Evolutionary conservation across 768 basidiomycete genomes (phyloP).

Genomic region (Amyloporia xantha): DNA sequence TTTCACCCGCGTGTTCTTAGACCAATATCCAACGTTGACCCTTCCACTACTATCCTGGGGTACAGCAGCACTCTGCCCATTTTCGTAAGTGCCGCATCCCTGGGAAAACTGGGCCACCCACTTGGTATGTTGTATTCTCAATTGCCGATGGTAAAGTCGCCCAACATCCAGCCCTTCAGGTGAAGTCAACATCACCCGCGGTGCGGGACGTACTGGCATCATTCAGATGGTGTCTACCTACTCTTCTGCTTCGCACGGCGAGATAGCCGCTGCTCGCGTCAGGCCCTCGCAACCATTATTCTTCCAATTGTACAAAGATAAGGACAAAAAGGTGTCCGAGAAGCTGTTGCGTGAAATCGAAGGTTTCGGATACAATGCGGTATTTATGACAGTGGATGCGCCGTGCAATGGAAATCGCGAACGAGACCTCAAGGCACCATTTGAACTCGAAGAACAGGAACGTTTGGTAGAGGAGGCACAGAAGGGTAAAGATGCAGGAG

Average conservation of each 20-base stretch:
- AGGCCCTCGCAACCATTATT: slow-evolving; percentile 55
- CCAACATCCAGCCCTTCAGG: slow-evolving; percentile 33
- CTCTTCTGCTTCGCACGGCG: slow-evolving; percentile 58
- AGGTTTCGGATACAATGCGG: slow-evolving; percentile 72
- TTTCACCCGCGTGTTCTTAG: slow-evolving; percentile 80
- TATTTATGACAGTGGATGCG: slow-evolving; percentile 90
- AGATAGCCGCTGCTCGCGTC: slow-evolving; percentile 52
- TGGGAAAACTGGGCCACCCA: slow-evolving; percentile 84
- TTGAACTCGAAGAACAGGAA: slow-evolving; percentile 41
- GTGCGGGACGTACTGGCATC: slow-evolving; percentile 56
- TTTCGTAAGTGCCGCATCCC: slow-evolving; percentile 78
- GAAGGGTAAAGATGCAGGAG: slow-evolving; percentile 16
- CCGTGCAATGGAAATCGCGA: slow-evolving; percentile 76
- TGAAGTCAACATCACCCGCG: slow-evolving; percentile 76
- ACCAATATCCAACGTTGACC: slow-evolving; percentile 54
- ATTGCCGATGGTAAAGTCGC: neutral
- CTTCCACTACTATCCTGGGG: slow-evolving; percentile 70
- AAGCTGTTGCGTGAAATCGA: slow-evolving; percentile 66
- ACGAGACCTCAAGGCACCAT: slow-evolving; percentile 58
- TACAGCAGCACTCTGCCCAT: slow-evolving; percentile 68
- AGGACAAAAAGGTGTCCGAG: slow-evolving; percentile 57
- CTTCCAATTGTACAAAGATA: slow-evolving; percentile 85
- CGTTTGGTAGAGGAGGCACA: slow-evolving; percentile 18
- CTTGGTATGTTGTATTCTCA: slow-evolving; percentile 36
- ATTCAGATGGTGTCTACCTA: slow-evolving; percentile 85